These are phyloP conservation scores for Aegle marmelos DNA, from an alignment of 345 rosid species.

Conservation along the genomic window DNA sequence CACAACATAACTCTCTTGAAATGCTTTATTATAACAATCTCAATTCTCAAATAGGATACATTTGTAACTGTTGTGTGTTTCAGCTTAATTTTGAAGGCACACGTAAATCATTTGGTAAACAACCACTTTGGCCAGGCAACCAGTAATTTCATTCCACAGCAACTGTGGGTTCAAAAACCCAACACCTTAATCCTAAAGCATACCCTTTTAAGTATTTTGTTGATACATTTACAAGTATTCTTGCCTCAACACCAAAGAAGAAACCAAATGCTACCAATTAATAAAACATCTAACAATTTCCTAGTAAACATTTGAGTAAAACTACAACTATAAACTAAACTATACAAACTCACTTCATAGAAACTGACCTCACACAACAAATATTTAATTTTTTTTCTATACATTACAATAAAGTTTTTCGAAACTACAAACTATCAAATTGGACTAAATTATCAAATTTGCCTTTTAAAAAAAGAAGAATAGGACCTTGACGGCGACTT, in stretches of 20 bases:
- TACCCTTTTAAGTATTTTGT: not conserved
- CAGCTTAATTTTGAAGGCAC: not conserved
- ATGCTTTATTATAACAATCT: not conserved
- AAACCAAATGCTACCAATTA: not conserved
- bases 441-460: not conserved
- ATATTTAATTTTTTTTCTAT: not conserved
- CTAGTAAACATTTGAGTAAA: not conserved
- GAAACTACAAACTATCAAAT: not conserved
- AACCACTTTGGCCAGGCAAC: not conserved
- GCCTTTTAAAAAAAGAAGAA: not conserved
- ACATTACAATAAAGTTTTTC: not conserved
- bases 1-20: not conserved
- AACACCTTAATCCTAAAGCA: not conserved
- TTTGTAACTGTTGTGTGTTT: not conserved
- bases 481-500: constrained; percentile 72
- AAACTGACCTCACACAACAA: not conserved
- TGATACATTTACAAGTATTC: not conserved
- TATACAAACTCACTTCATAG: too few relatives aligned
- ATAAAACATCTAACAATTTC: not conserved
- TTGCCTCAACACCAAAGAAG: not conserved
- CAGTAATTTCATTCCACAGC: not conserved
- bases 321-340: not conserved
- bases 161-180: not conserved
- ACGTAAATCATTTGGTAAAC: too few relatives aligned
- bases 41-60: not conserved